Evolutionary conservation across 768 basidiomycete species (phyloP).

Genomic region (Mycena polygramma): DNA sequence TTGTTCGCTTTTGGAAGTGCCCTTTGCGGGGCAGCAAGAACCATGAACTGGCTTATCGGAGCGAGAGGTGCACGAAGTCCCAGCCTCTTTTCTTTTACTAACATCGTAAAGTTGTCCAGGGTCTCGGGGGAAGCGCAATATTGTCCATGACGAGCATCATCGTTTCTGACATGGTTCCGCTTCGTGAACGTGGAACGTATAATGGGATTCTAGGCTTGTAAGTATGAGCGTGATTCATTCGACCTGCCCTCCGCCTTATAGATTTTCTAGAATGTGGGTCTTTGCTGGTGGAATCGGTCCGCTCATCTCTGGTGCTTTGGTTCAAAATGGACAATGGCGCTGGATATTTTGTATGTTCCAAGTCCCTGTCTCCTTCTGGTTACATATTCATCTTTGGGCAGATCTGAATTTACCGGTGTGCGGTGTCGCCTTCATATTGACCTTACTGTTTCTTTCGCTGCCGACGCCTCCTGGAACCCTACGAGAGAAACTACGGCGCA

Average conservation of each 20-base stretch:
- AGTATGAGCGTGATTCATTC: background rate
- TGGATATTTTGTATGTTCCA: conserved; percentile 53
- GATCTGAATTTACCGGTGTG: conserved; percentile 9
- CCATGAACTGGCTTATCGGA: conserved; percentile 44
- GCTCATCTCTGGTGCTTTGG: conserved; percentile 49
- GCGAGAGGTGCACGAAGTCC: conserved; percentile 1
- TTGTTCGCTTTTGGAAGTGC: conserved; percentile 48
- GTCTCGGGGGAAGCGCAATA: conserved; percentile 13
- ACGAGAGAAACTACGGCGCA: conserved; percentile 47
- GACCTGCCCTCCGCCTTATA: background rate
- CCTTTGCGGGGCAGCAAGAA: conserved; percentile 48
- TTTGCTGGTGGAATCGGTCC: conserved; percentile 48
- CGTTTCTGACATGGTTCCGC: conserved; percentile 48
- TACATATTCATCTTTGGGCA: conserved; percentile 48
- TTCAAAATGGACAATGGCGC: conserved; percentile 49
- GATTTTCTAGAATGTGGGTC: conserved; percentile 44
- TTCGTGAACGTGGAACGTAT: conserved; percentile 47
- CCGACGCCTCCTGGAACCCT: conserved; percentile 47
- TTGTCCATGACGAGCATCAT: conserved; percentile 42
- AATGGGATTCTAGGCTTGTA: conserved; percentile 47
- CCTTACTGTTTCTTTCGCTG: conserved; percentile 47
- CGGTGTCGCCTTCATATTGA: conserved; percentile 40
- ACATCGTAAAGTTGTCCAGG: conserved; percentile 12
- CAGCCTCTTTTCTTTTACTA: too few species aligned
- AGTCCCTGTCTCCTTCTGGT: conserved; percentile 17